Evolutionary conservation across 2,329 filamentous ascomycete genomes (phyloP), one percentile per base, ranked within the genome.

Genomic region (Scedosporium minutisporum): DNA sequence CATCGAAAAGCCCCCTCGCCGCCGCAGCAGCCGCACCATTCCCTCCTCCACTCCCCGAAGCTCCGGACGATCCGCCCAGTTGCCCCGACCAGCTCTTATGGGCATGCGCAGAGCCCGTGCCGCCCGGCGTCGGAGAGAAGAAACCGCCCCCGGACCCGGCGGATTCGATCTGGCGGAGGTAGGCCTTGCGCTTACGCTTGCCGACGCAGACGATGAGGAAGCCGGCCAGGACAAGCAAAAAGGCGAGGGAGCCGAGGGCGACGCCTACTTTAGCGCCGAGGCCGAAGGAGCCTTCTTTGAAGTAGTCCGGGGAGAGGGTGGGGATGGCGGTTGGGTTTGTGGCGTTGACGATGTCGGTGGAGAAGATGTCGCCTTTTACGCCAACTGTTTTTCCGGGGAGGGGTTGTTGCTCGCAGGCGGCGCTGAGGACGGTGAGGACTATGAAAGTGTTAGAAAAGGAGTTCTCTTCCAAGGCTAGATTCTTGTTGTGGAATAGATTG

Each of bases 211-310:
- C 76, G 61, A 87, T 77, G 62, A 74, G 76, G 68, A 78, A 82
- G 9, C 85, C 85, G 7, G 74, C 66, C 1, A 81, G 12, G 6
- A 74, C 69, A 3, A 87, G 74, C 3, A 85, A 16, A 0, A 82
- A 61, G 6, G 78, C 74, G 0, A 87, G 66, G 0, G 75, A 78
- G 4, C 78, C 84, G 23, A 83, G 75, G 14, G 78, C 82, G 60
- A 87, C 82, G 65, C 84, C 85, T 0, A 86, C 82, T 62, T 84
- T 82, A 12, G 77, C 81, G 4, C 80, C 82, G 1, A 86, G 73
- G 1, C 72, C 77, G 6, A 87, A 69, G 0, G 81, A 76, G 0
- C 80, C 78, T 0, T 74, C 64, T 3, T 75, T 73, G 41, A 74
- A 70, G 68, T 78, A 77, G 33, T 75, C 70, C 0, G 76, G 73